phyloP scores from a whole-genome alignment of 1,139 yeast species.

The Diutina siamensis region DNA sequence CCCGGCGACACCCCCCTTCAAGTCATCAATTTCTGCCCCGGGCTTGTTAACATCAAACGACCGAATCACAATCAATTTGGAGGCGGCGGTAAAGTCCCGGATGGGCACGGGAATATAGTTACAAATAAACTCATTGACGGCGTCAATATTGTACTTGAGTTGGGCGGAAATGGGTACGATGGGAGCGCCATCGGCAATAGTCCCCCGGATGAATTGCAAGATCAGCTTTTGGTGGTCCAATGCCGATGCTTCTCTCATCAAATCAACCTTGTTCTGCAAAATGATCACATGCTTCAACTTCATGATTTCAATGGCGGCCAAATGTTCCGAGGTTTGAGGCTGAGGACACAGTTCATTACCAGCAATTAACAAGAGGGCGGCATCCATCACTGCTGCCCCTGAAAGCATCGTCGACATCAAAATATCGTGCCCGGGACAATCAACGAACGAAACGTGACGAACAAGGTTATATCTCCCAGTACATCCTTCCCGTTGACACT shows the following conservation, averaged over 20 bases:
- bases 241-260: slow-evolving; percentile 96
- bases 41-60: slow-evolving; percentile 98
- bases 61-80: slow-evolving; percentile 93
- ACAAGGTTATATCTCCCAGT: slow-evolving; percentile 76
- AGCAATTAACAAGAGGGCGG: slow-evolving; percentile 89
- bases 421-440: slow-evolving; percentile 99
- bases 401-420: slow-evolving; percentile 99
- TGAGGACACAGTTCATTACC: slow-evolving; percentile 99
- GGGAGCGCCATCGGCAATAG: slow-evolving; percentile 98
- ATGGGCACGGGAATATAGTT: slow-evolving; percentile 93
- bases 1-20: slow-evolving; percentile 99
- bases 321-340: slow-evolving; percentile 98
- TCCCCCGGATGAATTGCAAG: slow-evolving; percentile 86
- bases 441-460: slow-evolving; percentile 97
- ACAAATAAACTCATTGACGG: slow-evolving; percentile 93
- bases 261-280: slow-evolving; percentile 94
- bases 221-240: slow-evolving; percentile 91
- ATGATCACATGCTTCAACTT: slow-evolving; percentile 93
- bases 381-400: slow-evolving; percentile 99
- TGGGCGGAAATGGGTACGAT: slow-evolving; percentile 98
- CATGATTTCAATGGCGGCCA: slow-evolving; percentile 99
- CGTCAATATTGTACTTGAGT: slow-evolving; percentile 95
- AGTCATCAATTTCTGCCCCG: slow-evolving; percentile 93
- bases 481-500: slow-evolving; percentile 78
- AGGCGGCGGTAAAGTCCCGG: slow-evolving; percentile 88